Evolutionary conservation across 768 basidiomycete genomes (phyloP), one percentile per base, ranked within the genome.

Genomic region (Leccinum aurantiacum): DNA sequence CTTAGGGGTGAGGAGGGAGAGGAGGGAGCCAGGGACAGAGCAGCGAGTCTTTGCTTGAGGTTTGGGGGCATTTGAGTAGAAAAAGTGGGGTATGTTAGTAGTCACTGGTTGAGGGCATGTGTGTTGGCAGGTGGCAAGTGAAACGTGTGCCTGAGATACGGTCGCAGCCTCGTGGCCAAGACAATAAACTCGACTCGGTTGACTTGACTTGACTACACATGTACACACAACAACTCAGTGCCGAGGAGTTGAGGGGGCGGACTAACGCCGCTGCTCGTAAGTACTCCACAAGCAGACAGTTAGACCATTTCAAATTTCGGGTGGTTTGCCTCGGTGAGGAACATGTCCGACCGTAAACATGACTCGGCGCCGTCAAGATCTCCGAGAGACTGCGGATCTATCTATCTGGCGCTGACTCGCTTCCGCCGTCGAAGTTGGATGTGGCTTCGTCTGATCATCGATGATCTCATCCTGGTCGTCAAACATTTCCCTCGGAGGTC

Each of bases 31-130:
- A 82, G 71, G 10, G 86, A 83, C 29, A 90, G 79, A 0, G 87
- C 83, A 17, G 86, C 82, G 7, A 90, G 80, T 60, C 84, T 76
- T 67, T 90, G 88, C 73, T 88, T 90, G 60, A 90, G 78, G 53
- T 73, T 84, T 22, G 82, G 69, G 29, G 74, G 56, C 68, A 73
- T 69, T 25, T 63, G 14, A 54, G 50, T 46, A 46, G 17, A n/a
- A 10, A 55, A 37, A 10, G 53, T 8, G 51, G 17, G 41, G 17
- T 44, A 44, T n/a, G 41, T 41, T n/a, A 41, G 41, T 41, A 44
- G 54, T 53, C 24, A 15, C 25, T 51, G 25, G 35, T 35, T 25
- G 17, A 53, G 44, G 63, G 44, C 66, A 68, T 67, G 60, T 15
- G n/a, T 9, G 66, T 29, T 24, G 65, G 38, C 15, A 22, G 27